Base-by-base conservation (phyloP, 2,329 filamentous ascomycete genomes). In the Cladosporium sp. region DNA sequence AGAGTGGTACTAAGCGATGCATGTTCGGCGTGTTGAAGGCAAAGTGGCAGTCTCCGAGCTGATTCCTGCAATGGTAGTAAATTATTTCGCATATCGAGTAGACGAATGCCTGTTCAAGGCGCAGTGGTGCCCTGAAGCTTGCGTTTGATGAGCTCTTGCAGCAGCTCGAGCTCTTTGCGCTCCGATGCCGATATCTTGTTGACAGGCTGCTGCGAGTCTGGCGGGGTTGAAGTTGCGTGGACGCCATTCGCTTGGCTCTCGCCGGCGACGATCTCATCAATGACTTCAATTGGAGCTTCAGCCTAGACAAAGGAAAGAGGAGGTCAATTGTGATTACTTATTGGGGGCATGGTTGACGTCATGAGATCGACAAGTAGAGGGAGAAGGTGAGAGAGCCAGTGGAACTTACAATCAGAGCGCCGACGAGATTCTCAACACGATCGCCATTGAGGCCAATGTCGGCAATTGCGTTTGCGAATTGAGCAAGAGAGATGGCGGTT, bases 401-500 rank as follows among this genome's bases (percentile, higher is more conserved):
- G 18, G 51, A 56, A 78, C 83, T 74, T 73, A 87, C 84, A 56
- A 86, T 73, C 56, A 88, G 73, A 47, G 80, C 75, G 54, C 80
- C 73, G 47, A 84, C 73, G 52, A 88, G 75, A 44, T 67, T 68
- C 49, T 73, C 66, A 36, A 76, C 64, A 43, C 73, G 72, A 51
- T 76, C 66, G 40, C 64, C 61, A 51, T 63, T 70, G 43, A 83
- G 63, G 27, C 73, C 71, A 43, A 80, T 71, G 19, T 76, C 73
- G 47, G 69, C 68, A 55, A 76, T 72, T 56, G 75, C 73, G 49
- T 73, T 74, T 42, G 75, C 72, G 32, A 88, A 71, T 54, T 79
- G 76, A 39, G 78, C 73, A 27, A 89, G 73, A 54, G 81, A 83
- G 53, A 88, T 74, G 4, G 83, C 84, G 38, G 82, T 78, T 62